phyloP scores from a whole-genome alignment of 2,329 filamentous ascomycete genomes.

The Colletotrichum euphorbiae region DNA sequence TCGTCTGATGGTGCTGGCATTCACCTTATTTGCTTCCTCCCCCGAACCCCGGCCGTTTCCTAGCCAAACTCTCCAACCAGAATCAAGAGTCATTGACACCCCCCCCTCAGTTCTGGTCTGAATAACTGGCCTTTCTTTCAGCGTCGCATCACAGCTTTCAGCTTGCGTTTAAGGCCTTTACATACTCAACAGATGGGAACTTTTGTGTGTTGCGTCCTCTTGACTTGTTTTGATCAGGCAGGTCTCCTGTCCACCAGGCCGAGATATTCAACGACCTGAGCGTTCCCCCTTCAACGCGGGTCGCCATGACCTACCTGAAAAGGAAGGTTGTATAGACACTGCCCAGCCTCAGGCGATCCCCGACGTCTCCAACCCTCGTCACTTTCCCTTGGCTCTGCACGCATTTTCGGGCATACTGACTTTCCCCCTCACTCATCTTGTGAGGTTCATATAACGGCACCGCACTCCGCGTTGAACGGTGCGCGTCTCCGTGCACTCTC shows the following conservation, averaged over 20 bases:
- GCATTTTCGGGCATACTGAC: neutral
- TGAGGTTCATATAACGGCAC: neutral
- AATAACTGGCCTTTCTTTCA: neutral
- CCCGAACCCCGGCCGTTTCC: conserved; percentile 4
- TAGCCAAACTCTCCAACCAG: conserved; percentile 10
- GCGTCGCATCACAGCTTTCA: neutral
- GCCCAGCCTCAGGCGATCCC: conserved; percentile 9
- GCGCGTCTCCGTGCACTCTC: conserved; percentile 9
- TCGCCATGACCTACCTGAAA: conserved; percentile 25
- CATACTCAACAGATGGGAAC: conserved; percentile 7
- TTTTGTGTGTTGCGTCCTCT: conserved; percentile 17
- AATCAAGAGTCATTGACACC: conserved; percentile 6
- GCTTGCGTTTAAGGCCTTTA: neutral
- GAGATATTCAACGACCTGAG: conserved; percentile 1
- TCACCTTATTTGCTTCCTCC: conserved; percentile 20
- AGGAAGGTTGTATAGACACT: conserved; percentile 30
- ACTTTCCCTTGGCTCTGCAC: neutral
- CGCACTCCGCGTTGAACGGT: neutral
- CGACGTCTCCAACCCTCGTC: conserved; percentile 26
- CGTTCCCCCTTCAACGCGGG: conserved; percentile 13
- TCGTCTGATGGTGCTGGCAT: conserved; percentile 27
- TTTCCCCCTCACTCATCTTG: neutral
- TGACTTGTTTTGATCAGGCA: conserved; percentile 28
- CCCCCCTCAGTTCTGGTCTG: conserved; percentile 2
- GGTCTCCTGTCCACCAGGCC: conserved; percentile 19